A percentile compares a stretch with the other conserved stretches of the same genome.
phyloP scores from a whole-genome alignment of 1,284 basidiomycete species.

The Stereum hirsutum region DNA sequence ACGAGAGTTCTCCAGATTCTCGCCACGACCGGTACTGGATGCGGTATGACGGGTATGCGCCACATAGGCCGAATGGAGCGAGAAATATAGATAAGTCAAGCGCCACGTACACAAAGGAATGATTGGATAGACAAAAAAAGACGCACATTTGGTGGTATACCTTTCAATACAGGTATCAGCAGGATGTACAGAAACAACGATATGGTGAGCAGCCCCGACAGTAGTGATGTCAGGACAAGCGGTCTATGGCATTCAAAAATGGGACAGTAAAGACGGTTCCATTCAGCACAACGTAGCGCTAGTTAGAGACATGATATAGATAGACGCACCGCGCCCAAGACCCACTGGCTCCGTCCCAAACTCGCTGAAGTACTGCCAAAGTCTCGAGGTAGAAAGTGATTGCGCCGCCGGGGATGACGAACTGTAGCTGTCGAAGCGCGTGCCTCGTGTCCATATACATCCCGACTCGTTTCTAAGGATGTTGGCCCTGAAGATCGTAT shows the following conservation, averaged over 20 bases:
- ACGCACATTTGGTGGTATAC: conserved; percentile 60
- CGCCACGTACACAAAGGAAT: not conserved
- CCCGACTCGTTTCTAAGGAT: too few relatives aligned
- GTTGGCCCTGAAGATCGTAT: too few relatives aligned
- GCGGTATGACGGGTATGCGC: conserved; percentile 1
- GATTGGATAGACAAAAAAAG: not conserved
- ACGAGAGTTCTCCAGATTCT: conserved; percentile 23
- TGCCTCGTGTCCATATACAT: too few relatives aligned
- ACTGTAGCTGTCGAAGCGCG: conserved; percentile 58
- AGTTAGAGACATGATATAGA: not conserved
- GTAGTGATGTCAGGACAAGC: conserved; percentile 29
- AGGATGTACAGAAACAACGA: conserved; percentile 65
- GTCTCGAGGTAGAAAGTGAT: conserved; percentile 55
- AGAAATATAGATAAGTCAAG: conserved; percentile 1
- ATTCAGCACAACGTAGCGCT: not conserved
- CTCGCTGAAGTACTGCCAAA: conserved; percentile 34
- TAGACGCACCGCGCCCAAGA: conserved; percentile 46
- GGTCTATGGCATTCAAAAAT: not conserved
- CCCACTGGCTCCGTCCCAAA: conserved; percentile 26
- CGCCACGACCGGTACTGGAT: conserved; percentile 56
- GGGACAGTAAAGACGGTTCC: not conserved
- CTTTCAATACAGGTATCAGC: conserved; percentile 51
- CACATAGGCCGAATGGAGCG: not conserved
- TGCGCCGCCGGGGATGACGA: conserved; percentile 56
- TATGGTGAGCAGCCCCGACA: conserved; percentile 48